Percentiles rank a stretch among this genome's conserved stretches.
Evolutionary conservation across 352 stramenopile genomes (phyloP).

Genomic region (Phytophthora tubulina): DNA sequence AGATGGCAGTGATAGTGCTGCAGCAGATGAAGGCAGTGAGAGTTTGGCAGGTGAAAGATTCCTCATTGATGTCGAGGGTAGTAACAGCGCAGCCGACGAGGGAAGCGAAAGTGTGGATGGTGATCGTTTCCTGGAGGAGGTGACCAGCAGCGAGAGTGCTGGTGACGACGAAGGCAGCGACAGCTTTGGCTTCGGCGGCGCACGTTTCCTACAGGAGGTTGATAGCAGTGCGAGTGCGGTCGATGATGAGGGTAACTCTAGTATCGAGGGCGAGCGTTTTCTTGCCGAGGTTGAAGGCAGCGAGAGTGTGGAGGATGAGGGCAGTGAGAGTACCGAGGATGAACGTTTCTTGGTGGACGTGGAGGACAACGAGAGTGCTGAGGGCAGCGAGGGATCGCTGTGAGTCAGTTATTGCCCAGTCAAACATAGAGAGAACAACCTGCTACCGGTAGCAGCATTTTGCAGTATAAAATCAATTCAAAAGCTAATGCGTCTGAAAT

Average conservation of each 20-base stretch:
- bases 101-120: background rate
- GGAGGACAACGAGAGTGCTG: constrained; percentile 3
- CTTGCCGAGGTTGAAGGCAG: constrained; percentile 14
- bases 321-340: background rate
- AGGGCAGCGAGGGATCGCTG: constrained; percentile 18
- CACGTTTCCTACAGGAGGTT: constrained; percentile 7
- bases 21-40: constrained; percentile 5
- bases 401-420: background rate
- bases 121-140: background rate
- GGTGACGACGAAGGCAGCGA: background rate
- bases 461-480: too few relatives aligned
- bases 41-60: background rate
- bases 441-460: background rate
- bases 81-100: too few relatives aligned
- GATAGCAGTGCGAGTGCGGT: constrained; percentile 1
- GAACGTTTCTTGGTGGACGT: constrained; percentile 6
- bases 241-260: background rate
- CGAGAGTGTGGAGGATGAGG: constrained; percentile 10
- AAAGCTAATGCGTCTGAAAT: too few relatives aligned
- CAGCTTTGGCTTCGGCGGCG: background rate
- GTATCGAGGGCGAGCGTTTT: constrained; percentile 8
- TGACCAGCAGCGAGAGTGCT: background rate
- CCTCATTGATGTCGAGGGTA: too few relatives aligned
- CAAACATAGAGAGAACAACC: background rate
- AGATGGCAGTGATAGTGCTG: constrained; percentile 10